These are phyloP conservation scores for Alternaria tenuissima DNA, from an alignment of 2,329 filamentous ascomycete genomes.

Conservation along the genomic window DNA sequence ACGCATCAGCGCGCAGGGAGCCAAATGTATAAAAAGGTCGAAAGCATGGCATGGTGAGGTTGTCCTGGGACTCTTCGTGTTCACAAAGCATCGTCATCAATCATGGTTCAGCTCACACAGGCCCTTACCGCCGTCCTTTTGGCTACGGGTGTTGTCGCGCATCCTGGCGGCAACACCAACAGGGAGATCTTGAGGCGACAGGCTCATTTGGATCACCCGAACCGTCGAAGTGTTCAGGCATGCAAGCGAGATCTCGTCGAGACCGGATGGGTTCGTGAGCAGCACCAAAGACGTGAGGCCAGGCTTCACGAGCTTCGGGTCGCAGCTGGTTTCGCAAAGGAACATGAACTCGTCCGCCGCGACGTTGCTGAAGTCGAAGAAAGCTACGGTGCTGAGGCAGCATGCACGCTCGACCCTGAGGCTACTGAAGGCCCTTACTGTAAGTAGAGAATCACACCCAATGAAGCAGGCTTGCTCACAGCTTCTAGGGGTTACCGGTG, in stretches of 20 bases:
- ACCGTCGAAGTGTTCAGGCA: conserved; percentile 47
- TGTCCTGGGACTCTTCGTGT: not conserved
- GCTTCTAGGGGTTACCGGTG: conserved; percentile 55
- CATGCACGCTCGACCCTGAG: conserved; percentile 47
- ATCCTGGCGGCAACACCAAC: conserved; percentile 52
- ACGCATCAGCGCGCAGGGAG: conserved; percentile 12
- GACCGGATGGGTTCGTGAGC: conserved; percentile 44
- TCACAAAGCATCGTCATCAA: not conserved
- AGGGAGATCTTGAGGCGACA: conserved; percentile 40
- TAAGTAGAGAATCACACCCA: conserved; percentile 17
- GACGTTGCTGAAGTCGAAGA: conserved; percentile 37
- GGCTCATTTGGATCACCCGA: conserved; percentile 49
- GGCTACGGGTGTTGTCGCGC: conserved; percentile 43
- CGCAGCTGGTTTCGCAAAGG: conserved; percentile 46
- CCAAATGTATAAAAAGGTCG: conserved; percentile 34
- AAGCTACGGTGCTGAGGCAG: conserved; percentile 35
- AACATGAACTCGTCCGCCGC: conserved; percentile 40
- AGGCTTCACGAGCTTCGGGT: conserved; percentile 50
- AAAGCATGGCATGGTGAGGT: not conserved
- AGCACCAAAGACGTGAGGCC: conserved; percentile 50
- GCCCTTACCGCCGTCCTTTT: conserved; percentile 34
- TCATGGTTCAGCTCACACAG: conserved; percentile 41
- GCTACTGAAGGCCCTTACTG: conserved; percentile 48
- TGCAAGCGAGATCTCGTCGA: conserved; percentile 45
- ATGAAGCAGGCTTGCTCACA: conserved; percentile 14